Percentiles rank a stretch among this genome's conserved stretches.
These are phyloP conservation scores for Eragrostis tef DNA, from an alignment of 202 grass and related monocot species.

Conservation along the genomic window DNA sequence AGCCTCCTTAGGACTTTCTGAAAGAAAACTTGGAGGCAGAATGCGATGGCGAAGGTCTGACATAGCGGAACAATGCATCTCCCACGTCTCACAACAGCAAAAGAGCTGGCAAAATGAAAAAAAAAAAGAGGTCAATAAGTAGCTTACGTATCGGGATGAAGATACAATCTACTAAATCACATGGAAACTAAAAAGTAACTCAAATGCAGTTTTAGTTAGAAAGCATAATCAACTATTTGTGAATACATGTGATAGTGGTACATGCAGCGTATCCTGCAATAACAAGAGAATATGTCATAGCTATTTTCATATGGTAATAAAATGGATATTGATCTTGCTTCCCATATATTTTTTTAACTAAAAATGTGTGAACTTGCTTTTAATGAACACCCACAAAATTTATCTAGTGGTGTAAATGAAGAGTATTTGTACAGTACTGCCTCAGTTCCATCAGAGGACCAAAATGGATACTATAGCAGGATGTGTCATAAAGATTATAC, in stretches of 20 bases:
- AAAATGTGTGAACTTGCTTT: constrained; percentile 10
- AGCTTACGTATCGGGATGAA: constrained; percentile 26
- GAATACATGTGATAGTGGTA: neutral
- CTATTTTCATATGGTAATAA: constrained; percentile 22
- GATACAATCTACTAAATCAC: constrained; percentile 25
- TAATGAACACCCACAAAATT: constrained; percentile 12
- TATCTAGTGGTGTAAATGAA: constrained; percentile 15
- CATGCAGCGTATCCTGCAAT: constrained; percentile 4
- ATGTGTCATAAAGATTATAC: constrained; percentile 53
- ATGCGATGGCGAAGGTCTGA: constrained; percentile 82
- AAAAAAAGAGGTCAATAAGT: constrained; percentile 26
- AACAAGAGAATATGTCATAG: neutral
- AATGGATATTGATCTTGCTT: neutral
- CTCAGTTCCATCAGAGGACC: constrained; percentile 13
- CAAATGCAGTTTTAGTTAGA: constrained; percentile 27
- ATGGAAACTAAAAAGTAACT: constrained; percentile 39
- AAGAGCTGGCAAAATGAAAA: constrained; percentile 63
- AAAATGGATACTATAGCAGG: constrained; percentile 19
- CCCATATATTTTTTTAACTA: neutral
- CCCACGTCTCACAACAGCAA: constrained; percentile 83
- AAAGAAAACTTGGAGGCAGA: constrained; percentile 86
- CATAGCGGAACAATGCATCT: constrained; percentile 81
- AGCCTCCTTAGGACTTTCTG: constrained; percentile 80
- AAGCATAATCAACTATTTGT: constrained; percentile 19
- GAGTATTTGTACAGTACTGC: constrained; percentile 9